Conservation (phyloP, 345 rosid species). For the Corchorus olitorius region DNA sequence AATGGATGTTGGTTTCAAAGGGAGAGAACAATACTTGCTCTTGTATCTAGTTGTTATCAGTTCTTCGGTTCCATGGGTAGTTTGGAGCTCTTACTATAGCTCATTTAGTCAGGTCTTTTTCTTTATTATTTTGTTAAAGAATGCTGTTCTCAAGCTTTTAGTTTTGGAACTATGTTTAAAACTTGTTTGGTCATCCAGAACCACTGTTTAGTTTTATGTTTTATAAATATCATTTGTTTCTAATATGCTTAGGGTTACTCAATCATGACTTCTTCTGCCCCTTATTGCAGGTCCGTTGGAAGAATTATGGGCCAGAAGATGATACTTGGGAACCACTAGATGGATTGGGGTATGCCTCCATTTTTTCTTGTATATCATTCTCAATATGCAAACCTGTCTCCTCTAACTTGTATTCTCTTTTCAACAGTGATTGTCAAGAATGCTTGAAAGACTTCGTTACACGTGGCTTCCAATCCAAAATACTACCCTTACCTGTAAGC, state of each 20-base stretch:
- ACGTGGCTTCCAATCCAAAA: conserved; percentile 41
- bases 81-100: not conserved
- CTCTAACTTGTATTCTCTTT: not conserved
- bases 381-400: not conserved
- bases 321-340: conserved; percentile 74
- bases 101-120: not conserved
- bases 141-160: not conserved
- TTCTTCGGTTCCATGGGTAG: not conserved
- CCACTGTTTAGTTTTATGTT: not conserved
- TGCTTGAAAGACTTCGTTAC: conserved; percentile 54
- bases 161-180: not conserved
- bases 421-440: conserved; percentile 46
- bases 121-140: not conserved
- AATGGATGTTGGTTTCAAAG: not conserved
- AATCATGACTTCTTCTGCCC: not conserved
- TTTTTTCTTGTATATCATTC: not conserved
- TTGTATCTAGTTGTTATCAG: not conserved
- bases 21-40: not conserved
- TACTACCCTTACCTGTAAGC: conserved; percentile 70
- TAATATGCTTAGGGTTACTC: not conserved
- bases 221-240: no score
- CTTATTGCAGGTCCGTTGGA: conserved; percentile 63
- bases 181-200: not conserved
- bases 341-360: conserved; percentile 49
- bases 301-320: conserved; percentile 49